Percentiles rank a stretch among this genome's conserved stretches.
phyloP scores from a whole-genome alignment of 129 eudicot species.

The Flaveria robusta region DNA sequence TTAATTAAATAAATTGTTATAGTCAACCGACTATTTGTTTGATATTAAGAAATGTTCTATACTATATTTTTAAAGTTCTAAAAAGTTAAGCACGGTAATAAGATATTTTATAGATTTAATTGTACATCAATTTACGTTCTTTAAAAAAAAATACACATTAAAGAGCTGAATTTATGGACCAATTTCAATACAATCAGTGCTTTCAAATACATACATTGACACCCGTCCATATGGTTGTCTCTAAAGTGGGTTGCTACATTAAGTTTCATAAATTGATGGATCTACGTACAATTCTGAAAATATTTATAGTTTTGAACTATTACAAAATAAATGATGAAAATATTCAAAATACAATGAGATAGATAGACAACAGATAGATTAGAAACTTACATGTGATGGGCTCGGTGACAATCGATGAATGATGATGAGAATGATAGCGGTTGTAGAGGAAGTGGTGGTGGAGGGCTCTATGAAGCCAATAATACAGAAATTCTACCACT shows the following conservation, averaged over 20 bases:
- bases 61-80: too few relatives aligned
- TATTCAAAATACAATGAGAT: too few relatives aligned
- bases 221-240: background rate
- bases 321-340: background rate
- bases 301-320: background rate
- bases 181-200: background rate
- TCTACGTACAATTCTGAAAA: background rate
- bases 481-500: constrained; percentile 68
- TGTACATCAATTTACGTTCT: too few relatives aligned
- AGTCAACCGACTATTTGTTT: too few relatives aligned
- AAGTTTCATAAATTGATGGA: background rate
- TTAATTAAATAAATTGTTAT: too few relatives aligned
- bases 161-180: background rate
- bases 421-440: constrained; percentile 82
- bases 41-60: too few relatives aligned
- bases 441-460: constrained; percentile 82
- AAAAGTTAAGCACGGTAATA: too few relatives aligned
- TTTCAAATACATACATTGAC: background rate
- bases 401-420: constrained; percentile 71
- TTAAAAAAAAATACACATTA: background rate
- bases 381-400: constrained; percentile 54
- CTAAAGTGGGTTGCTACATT: background rate
- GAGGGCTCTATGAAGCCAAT: constrained; percentile 76
- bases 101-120: too few relatives aligned
- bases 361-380: background rate